Evolutionary conservation across 148 eudicot species (phyloP).

Genomic region (Amaranthus cruentus): DNA sequence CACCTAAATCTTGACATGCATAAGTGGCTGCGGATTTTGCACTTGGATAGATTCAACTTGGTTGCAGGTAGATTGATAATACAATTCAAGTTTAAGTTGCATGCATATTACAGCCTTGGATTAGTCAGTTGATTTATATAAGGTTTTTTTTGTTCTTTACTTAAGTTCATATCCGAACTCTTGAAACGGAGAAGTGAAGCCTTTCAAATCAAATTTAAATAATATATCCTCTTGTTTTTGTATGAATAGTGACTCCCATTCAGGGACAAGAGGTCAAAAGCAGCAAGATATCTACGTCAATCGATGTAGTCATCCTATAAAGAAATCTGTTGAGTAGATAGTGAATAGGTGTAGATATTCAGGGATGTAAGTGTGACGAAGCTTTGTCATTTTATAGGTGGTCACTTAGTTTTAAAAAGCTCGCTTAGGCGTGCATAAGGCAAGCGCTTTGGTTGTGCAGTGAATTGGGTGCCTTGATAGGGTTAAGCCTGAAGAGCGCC

Average conservation of each 20-base stretch:
- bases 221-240: too few relatives aligned
- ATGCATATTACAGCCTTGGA: background rate
- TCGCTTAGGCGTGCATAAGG: too few relatives aligned
- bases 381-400: too few relatives aligned
- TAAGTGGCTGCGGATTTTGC: conserved; percentile 70
- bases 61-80: conserved; percentile 55
- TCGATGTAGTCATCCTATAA: too few relatives aligned
- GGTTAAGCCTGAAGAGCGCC: too few relatives aligned
- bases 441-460: too few relatives aligned
- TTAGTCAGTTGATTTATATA: background rate
- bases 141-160: background rate
- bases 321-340: too few relatives aligned
- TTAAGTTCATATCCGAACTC: background rate
- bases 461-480: too few relatives aligned
- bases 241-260: too few relatives aligned
- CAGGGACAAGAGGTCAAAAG: background rate
- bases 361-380: too few relatives aligned
- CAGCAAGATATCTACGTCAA: background rate
- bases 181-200: background rate
- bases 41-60: conserved; percentile 66
- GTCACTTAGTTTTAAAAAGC: too few relatives aligned
- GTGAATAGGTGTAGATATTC: too few relatives aligned
- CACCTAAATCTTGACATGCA: conserved; percentile 80
- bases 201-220: background rate
- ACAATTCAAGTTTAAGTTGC: background rate